These are phyloP conservation scores for Rhododendron mucronatum DNA, from an alignment of 148 eudicot species.

Conservation along the genomic window DNA sequence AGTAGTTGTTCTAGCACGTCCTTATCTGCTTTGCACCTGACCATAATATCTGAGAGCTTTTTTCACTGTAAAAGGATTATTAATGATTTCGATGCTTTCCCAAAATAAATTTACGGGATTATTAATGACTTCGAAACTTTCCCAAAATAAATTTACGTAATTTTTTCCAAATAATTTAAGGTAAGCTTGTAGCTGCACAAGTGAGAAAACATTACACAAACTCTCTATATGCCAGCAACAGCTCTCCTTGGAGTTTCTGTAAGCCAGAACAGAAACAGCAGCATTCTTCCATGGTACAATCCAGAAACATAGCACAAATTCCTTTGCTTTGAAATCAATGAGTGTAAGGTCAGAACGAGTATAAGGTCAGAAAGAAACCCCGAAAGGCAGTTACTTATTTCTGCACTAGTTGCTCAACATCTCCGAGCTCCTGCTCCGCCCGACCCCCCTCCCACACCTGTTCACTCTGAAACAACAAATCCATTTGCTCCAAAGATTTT, in stretches of 20 bases:
- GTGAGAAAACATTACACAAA: background rate
- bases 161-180: background rate
- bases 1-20: background rate
- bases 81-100: background rate
- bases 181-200: background rate
- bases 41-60: background rate
- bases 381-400: slow-evolving; percentile 14
- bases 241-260: background rate
- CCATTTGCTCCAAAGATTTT: slow-evolving; percentile 72
- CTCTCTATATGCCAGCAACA: background rate
- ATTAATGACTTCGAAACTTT: background rate
- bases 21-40: background rate
- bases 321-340: background rate
- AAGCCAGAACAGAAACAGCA: background rate
- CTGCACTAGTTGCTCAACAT: slow-evolving; percentile 45
- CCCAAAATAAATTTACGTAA: background rate
- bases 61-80: background rate
- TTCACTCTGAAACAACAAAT: slow-evolving; percentile 41
- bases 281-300: background rate
- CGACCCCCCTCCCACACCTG: slow-evolving; percentile 26
- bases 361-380: background rate
- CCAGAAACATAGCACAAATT: background rate
- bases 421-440: slow-evolving; percentile 59
- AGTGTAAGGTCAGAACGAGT: background rate
- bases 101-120: background rate